Percentiles rank a stretch among this genome's conserved stretches.
Conservation (phyloP, 2,329 filamentous ascomycete species). For the Venturia pyrina region DNA sequence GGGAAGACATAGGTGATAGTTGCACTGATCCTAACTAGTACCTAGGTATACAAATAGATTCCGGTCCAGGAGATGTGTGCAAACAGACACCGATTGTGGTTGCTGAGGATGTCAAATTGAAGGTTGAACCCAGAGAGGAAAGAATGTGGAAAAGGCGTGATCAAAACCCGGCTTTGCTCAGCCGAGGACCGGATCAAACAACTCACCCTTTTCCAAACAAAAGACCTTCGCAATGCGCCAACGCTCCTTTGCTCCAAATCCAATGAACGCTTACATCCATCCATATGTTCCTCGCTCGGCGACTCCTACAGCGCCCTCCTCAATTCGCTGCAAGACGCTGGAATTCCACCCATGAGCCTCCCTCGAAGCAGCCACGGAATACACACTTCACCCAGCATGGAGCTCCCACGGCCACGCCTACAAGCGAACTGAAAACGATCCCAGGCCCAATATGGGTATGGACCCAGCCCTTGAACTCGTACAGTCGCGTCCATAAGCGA, state of each 20-base stretch:
- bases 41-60: too few species aligned
- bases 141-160: neutral
- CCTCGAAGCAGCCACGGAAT: neutral
- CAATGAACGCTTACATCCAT: neutral
- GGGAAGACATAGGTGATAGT: too few species aligned
- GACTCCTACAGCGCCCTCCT: neutral
- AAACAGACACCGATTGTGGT: too few species aligned
- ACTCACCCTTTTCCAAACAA: neutral
- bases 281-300: neutral
- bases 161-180: neutral
- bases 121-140: neutral
- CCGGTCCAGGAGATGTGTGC: too few species aligned
- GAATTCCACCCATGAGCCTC: neutral
- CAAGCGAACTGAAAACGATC: conserved; percentile 5
- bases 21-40: too few species aligned
- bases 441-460: conserved; percentile 13
- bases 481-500: conserved; percentile 59
- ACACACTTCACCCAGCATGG: neutral
- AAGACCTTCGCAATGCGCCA: neutral
- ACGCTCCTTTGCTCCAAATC: neutral
- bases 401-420: neutral
- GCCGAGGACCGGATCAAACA: neutral
- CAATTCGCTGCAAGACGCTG: neutral
- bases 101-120: too few species aligned
- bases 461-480: conserved; percentile 38